Evolutionary conservation across 768 basidiomycete species (phyloP), one percentile per base, ranked within the genome.

Genomic region (Rhizopogon vinicolor): DNA sequence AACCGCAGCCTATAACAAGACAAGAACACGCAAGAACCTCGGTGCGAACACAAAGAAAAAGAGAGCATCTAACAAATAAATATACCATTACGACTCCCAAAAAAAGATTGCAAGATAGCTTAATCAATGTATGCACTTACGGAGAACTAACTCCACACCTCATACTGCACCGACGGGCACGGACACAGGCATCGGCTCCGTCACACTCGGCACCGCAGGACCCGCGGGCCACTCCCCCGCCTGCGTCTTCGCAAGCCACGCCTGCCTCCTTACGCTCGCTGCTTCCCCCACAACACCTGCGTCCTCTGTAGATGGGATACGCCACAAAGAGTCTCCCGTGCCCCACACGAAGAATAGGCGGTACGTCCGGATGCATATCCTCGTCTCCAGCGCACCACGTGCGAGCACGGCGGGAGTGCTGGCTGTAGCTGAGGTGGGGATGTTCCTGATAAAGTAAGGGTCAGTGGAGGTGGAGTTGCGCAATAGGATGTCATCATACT

Each of bases 341-440:
- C 75, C 65, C 2, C 88, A 74, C 6, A 89, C 88, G 66, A 84
- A 93, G 75, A 94, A 93, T 13, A 93, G 70, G 35, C 87, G 78
- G 68, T 93, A 93, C 8, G 87, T 90, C 55, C 85, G 78, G 37
- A 92, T 78, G 69, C 94, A 96, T 54, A 97, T 82, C 58, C 87
- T 87, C 66, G 91, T 89, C 68, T 92, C 89, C 16, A 95, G 77
- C 3, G 79, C 79, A 33, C 87, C 86, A 39, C 66, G 75, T 1
- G 83, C 76, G 29, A 77, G 62, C 22, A 82, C 72, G 41, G 82
- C 74, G 0, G 78, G 80, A 9, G 69, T 70, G 3, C 65, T 60
- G 10, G 75, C 41, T 13, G 13, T 52, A 42, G 48, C 57, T 4
- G 59, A 41, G 6, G 55, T 48, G 35, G 52, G 58, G 19, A 64